A percentile compares a stretch with the other conserved stretches of the same genome.
phyloP scores from a whole-genome alignment of 257 asterid species.

The Lithospermum erythrorhizon region DNA sequence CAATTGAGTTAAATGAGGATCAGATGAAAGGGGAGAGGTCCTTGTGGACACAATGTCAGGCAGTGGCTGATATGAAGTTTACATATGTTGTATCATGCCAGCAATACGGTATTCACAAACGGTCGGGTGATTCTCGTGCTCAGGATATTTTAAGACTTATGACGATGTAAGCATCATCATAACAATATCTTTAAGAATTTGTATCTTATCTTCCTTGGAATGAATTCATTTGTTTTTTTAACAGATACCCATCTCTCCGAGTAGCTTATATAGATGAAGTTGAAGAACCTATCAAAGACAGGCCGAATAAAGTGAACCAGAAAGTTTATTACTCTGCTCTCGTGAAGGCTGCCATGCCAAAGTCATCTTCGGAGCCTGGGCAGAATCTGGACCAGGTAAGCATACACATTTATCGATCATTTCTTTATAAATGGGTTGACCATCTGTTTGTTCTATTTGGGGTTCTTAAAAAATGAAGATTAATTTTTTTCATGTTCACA shows the following conservation, averaged over 20 bases:
- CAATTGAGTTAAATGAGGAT: constrained; percentile 91
- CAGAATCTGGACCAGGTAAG: constrained; percentile 97
- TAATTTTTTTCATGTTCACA: not conserved
- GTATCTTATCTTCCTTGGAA: constrained; percentile 13
- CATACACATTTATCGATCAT: not conserved
- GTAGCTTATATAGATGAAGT: constrained; percentile 98
- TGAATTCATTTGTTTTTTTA: constrained; percentile 8
- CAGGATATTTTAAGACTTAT: constrained; percentile 88
- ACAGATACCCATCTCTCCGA: constrained; percentile 93
- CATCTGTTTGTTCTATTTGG: not conserved
- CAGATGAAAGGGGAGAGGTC: constrained; percentile 97
- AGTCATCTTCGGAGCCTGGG: constrained; percentile 73
- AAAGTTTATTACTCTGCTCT: constrained; percentile 87
- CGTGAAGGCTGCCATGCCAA: constrained; percentile 91
- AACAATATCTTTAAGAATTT: constrained; percentile 2
- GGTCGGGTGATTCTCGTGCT: constrained; percentile 87
- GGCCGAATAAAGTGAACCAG: constrained; percentile 63
- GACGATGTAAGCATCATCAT: constrained; percentile 51
- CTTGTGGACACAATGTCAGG: constrained; percentile 92
- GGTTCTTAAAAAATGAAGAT: not conserved
- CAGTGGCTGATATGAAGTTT: constrained; percentile 98
- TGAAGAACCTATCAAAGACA: constrained; percentile 86
- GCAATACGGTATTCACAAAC: constrained; percentile 78
- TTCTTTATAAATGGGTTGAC: not conserved
- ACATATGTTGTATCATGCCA: constrained; percentile 96